phyloP scores from a whole-genome alignment of 2,329 filamentous ascomycete species.

The Talaromyces rugulosus region DNA sequence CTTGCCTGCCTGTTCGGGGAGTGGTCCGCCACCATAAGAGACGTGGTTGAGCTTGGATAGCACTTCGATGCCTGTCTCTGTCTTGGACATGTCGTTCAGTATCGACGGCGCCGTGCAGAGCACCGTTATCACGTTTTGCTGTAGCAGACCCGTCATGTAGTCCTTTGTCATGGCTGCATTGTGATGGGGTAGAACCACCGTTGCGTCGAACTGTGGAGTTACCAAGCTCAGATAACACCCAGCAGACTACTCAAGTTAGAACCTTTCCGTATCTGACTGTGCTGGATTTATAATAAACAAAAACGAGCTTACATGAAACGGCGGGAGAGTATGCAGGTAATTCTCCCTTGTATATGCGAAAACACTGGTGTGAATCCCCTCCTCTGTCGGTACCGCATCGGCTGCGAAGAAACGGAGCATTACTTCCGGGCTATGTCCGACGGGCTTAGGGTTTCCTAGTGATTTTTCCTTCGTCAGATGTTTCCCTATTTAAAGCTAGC shows the following conservation, averaged over 20 bases:
- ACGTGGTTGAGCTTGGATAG: slow-evolving; percentile 10
- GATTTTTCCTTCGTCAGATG: background rate
- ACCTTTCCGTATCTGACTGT: background rate
- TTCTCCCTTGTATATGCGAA: background rate
- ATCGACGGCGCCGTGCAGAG: slow-evolving; percentile 7
- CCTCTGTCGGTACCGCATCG: slow-evolving; percentile 4
- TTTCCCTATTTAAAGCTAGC: background rate
- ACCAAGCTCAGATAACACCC: background rate
- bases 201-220: background rate
- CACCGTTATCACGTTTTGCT: slow-evolving; percentile 8
- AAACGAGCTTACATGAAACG: slow-evolving; percentile 5
- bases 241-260: background rate
- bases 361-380: background rate
- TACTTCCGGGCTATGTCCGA: slow-evolving; percentile 6
- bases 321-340: slow-evolving; percentile 3
- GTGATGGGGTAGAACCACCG: slow-evolving; percentile 1
- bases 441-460: slow-evolving; percentile 13
- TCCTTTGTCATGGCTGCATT: slow-evolving; percentile 10
- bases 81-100: slow-evolving; percentile 4
- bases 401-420: background rate
- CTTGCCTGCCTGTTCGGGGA: slow-evolving; percentile 6
- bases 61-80: slow-evolving; percentile 3
- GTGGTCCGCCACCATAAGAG: slow-evolving; percentile 9
- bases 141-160: slow-evolving; percentile 7
- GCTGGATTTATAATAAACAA: background rate